Evolutionary conservation across 2,329 filamentous ascomycete genomes (phyloP).

Genomic region (Cladosporium velox): DNA sequence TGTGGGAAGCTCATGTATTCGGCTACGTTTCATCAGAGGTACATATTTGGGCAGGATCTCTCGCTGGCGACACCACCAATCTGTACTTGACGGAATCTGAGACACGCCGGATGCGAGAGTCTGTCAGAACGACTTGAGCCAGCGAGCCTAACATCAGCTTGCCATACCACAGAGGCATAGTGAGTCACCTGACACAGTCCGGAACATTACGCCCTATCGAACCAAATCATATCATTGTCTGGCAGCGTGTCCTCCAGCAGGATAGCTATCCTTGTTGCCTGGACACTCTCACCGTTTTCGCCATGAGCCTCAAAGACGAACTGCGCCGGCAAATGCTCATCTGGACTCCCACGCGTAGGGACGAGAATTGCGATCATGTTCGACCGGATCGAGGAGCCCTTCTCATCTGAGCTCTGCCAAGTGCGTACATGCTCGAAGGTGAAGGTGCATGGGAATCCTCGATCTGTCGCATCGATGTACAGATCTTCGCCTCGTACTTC

Average conservation of each 20-base stretch:
- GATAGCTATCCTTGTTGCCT: conserved; percentile 1
- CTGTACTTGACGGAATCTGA: not conserved
- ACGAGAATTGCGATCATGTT: not conserved
- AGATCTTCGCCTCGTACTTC: conserved; percentile 32
- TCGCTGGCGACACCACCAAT: not conserved
- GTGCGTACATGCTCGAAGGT: conserved; percentile 34
- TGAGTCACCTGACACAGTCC: not conserved
- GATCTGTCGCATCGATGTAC: conserved; percentile 39
- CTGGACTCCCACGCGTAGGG: not conserved
- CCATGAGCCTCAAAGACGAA: not conserved
- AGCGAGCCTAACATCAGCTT: not conserved
- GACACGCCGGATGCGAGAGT: not conserved
- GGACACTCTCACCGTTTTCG: not conserved
- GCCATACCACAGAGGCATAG: not conserved
- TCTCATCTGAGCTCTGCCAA: not conserved
- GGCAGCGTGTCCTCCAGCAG: conserved; percentile 3
- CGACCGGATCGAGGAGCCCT: not conserved
- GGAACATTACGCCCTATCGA: not conserved
- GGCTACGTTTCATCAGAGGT: not conserved
- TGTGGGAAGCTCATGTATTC: not conserved
- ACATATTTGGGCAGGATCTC: not conserved
- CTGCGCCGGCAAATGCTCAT: not conserved
- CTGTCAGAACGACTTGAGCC: not conserved
- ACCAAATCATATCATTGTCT: conserved; percentile 2
- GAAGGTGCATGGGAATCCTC: conserved; percentile 32